Conservation (phyloP, 441 rosid species). For the Aquilaria agallochum region DNA sequence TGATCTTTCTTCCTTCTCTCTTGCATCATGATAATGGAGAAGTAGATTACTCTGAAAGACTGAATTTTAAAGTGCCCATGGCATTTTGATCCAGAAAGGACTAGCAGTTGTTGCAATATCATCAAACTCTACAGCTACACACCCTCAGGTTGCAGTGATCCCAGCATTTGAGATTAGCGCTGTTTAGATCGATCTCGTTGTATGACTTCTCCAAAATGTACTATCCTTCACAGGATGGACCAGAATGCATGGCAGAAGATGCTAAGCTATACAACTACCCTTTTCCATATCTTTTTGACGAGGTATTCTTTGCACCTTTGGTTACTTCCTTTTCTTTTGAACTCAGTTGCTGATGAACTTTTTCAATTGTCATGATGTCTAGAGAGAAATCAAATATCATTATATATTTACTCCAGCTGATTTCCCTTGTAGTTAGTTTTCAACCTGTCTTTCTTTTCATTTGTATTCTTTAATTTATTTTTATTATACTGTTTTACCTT, state of each 20-base stretch:
- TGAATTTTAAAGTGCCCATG: neutral
- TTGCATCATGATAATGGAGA: slow-evolving; percentile 1
- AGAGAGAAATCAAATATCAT: neutral
- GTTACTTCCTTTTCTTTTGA: neutral
- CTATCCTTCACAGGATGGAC: slow-evolving; percentile 77
- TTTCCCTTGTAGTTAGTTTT: slow-evolving; percentile 1
- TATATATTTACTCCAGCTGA: neutral
- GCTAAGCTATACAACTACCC: slow-evolving; percentile 64
- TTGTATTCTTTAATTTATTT: too few species aligned
- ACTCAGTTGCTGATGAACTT: neutral
- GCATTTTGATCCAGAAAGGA: slow-evolving; percentile 57
- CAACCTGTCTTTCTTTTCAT: too few species aligned
- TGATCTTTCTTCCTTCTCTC: slow-evolving; percentile 7
- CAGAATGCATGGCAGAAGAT: slow-evolving; percentile 85
- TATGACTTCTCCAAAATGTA: slow-evolving; percentile 20
- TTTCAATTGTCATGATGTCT: neutral
- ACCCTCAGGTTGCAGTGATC: slow-evolving; percentile 69
- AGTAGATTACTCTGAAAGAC: neutral
- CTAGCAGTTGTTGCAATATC: slow-evolving; percentile 92
- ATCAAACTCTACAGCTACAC: slow-evolving; percentile 72
- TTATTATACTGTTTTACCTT: too few species aligned
- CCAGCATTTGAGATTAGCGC: slow-evolving; percentile 24
- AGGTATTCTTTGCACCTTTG: slow-evolving; percentile 35
- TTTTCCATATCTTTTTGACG: slow-evolving; percentile 84
- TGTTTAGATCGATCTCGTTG: slow-evolving; percentile 21